Evolutionary conservation across 805 yeast species (phyloP), one percentile per base, ranked within the genome.

Genomic region (Wickerhamiella cacticola): DNA sequence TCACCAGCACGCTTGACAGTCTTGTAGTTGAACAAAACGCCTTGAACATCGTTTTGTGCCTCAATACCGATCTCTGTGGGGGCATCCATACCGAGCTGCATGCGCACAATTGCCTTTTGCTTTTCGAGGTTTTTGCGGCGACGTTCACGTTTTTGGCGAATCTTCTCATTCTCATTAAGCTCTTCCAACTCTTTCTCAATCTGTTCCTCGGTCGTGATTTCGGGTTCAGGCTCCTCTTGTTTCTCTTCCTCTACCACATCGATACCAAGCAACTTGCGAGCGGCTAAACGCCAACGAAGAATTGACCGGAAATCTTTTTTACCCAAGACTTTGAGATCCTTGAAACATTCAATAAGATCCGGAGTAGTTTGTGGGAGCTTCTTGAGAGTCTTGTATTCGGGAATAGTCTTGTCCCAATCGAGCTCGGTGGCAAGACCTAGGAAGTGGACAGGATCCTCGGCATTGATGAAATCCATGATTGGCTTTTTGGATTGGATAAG

Each of bases 41-140:
- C 72, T 31, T 92, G 95, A 51, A 77, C 70, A 16, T 34, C 28
- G 46, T 75, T 74, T 15, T 85, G 89, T 15, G 96, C 95, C 62
- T 92, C 98, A 48, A 85, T 71, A 74, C 97, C 96, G 53, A 92
- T 79, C 59, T 87, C 94, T 68, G 74, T 76, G 59, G 94, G 95
- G 5, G 96, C 84, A 50, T 83, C 70, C 95, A 92, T 88, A 64
- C 84, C 85, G 89, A 92, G 80, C 68, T 92, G 96, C 83, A 86
- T 80, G 68, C 97, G 77, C 43, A 74, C 71, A 42, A 89, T 76
- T 61, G 89, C 96, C 64, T 82, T 84, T 63, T 86, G 95, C 59
- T 85, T 86, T 53, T 65, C 55, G 65, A 88, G 96, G 62, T 92
- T 87, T 48, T 75, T 75, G 56, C 72, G 78, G 63, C 95, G 80